These are phyloP conservation scores for Triangularia setosa DNA, from an alignment of 2,329 filamentous ascomycete species.

Conservation along the genomic window DNA sequence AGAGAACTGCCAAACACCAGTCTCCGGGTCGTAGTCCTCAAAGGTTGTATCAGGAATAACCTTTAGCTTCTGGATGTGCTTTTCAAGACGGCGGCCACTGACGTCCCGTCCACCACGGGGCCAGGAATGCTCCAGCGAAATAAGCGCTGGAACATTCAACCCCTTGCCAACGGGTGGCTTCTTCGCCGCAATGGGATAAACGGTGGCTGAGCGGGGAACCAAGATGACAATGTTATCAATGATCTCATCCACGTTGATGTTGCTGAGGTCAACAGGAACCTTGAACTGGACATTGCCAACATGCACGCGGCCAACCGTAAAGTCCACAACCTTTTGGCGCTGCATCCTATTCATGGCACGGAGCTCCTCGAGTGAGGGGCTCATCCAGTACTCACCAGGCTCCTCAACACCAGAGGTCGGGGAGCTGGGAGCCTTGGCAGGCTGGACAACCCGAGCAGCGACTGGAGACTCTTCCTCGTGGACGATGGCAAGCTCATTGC, in stretches of 20 bases:
- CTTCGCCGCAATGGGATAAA: slow-evolving; percentile 71
- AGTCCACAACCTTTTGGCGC: slow-evolving; percentile 67
- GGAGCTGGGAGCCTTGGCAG: slow-evolving; percentile 24
- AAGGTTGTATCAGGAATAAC: slow-evolving; percentile 78
- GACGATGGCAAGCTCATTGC: slow-evolving; percentile 74
- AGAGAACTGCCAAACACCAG: slow-evolving; percentile 83
- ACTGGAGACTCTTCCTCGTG: slow-evolving; percentile 61
- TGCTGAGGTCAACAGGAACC: slow-evolving; percentile 75
- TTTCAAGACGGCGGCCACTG: slow-evolving; percentile 64
- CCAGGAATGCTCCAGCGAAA: slow-evolving; percentile 90
- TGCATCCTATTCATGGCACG: slow-evolving; percentile 75
- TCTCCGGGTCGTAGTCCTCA: slow-evolving; percentile 71
- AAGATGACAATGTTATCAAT: slow-evolving; percentile 73
- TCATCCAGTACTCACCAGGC: slow-evolving; percentile 83
- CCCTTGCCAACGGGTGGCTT: slow-evolving; percentile 85
- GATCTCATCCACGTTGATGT: slow-evolving; percentile 75
- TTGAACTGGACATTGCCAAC: slow-evolving; percentile 81
- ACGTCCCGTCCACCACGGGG: slow-evolving; percentile 65
- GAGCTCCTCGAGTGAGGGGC: slow-evolving; percentile 70
- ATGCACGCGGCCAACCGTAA: slow-evolving; percentile 77
- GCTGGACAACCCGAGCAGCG: slow-evolving; percentile 36
- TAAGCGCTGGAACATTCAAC: slow-evolving; percentile 84
- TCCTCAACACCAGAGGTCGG: slow-evolving; percentile 28
- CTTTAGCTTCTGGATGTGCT: slow-evolving; percentile 79
- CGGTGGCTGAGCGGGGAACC: slow-evolving; percentile 74